phyloP scores from a whole-genome alignment of 495 filamentous ascomycete genomes.

The Tuber calosporum region DNA sequence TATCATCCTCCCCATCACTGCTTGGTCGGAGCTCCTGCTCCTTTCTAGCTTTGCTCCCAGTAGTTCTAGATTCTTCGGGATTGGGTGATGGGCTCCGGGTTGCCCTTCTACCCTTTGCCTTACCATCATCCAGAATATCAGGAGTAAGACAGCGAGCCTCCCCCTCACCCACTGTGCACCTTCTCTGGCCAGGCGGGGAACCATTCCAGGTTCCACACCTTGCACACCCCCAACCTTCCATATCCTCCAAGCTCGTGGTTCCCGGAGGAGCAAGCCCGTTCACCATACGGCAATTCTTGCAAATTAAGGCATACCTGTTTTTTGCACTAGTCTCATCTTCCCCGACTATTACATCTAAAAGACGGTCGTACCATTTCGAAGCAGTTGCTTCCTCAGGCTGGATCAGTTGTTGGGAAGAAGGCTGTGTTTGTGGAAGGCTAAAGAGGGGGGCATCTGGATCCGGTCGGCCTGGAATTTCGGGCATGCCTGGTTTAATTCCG shows the following conservation, averaged over 20 bases:
- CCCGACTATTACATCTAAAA: slow-evolving; percentile 83
- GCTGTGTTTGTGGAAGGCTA: slow-evolving; percentile 26
- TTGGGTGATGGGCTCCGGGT: slow-evolving; percentile 39
- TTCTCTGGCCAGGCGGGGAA: slow-evolving; percentile 31
- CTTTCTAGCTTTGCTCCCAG: slow-evolving; percentile 43
- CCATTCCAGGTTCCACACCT: slow-evolving; percentile 82
- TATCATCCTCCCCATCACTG: slow-evolving; percentile 12
- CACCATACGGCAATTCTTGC: slow-evolving; percentile 71
- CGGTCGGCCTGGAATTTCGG: slow-evolving; percentile 21
- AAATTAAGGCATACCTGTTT: slow-evolving; percentile 86
- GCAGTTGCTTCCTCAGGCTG: slow-evolving; percentile 47
- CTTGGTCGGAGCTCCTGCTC: slow-evolving; percentile 33
- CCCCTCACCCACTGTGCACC: slow-evolving; percentile 46
- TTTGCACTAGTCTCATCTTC: slow-evolving; percentile 91
- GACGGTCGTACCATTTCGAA: slow-evolving; percentile 84
- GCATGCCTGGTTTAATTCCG: slow-evolving; percentile 37
- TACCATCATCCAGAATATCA: slow-evolving; percentile 24
- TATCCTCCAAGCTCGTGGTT: slow-evolving; percentile 63
- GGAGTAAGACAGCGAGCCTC: slow-evolving; percentile 29
- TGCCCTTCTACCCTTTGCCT: slow-evolving; percentile 38
- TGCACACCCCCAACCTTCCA: slow-evolving; percentile 84
- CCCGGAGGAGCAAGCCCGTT: slow-evolving; percentile 96
- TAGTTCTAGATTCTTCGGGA: slow-evolving; percentile 39
- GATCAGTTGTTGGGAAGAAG: slow-evolving; percentile 43
- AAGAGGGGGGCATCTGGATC: slow-evolving; percentile 25